Percentiles rank a stretch among this genome's conserved stretches.
Conservation (phyloP, 2,329 filamentous ascomycete species). For the Piedraia hortae region DNA sequence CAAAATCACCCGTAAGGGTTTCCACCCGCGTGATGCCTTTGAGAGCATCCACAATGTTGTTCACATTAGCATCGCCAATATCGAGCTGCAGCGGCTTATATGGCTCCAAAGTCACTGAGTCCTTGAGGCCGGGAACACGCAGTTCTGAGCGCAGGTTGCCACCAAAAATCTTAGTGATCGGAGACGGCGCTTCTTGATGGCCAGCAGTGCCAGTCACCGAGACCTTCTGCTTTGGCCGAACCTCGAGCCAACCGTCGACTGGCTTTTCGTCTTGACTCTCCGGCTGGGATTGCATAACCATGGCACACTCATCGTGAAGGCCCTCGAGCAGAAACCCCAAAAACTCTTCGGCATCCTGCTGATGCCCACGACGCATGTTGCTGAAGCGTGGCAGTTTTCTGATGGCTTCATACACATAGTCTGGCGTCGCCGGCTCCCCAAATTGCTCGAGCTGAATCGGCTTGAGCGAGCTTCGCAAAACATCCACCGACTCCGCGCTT, state of each 20-base stretch:
- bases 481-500: conserved; percentile 44
- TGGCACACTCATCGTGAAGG: conserved; percentile 72
- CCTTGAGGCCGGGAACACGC: conserved; percentile 58
- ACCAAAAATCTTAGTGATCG: conserved; percentile 82
- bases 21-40: conserved; percentile 64
- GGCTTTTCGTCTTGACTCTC: conserved; percentile 15
- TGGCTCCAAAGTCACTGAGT: conserved; percentile 74
- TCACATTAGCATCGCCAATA: conserved; percentile 62
- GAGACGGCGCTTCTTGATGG: conserved; percentile 24
- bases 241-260: conserved; percentile 62
- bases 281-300: conserved; percentile 28
- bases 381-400: conserved; percentile 64
- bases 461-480: conserved; percentile 47
- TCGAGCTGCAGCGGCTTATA: conserved; percentile 89
- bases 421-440: conserved; percentile 72
- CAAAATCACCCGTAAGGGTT: conserved; percentile 60
- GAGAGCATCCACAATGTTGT: conserved; percentile 77
- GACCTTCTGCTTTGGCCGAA: conserved; percentile 71
- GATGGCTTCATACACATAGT: conserved; percentile 88
- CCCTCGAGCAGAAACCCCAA: conserved; percentile 77
- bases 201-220: conserved; percentile 71
- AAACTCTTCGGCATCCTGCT: conserved; percentile 95
- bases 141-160: conserved; percentile 77
- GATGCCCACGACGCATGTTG: conserved; percentile 84
- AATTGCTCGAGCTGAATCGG: conserved; percentile 65